A percentile compares a stretch with the other conserved stretches of the same genome.
phyloP scores from a whole-genome alignment of 345 rosid genomes.

The rapeseed (Brassica napus) region Da-Ae NC_063446.1:12477501-12478000 shows the following conservation, averaged over 20 bases:
- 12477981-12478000: background rate
- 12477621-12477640: background rate
- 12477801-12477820: background rate
- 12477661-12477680: conserved; percentile 33
- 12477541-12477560: conserved; percentile 34
- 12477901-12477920: background rate
- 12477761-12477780: background rate
- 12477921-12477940: background rate
- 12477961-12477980: background rate
- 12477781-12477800: background rate
- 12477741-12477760: background rate
- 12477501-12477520: conserved; percentile 13
- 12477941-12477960: background rate
- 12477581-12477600: conserved; percentile 24
- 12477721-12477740: conserved; percentile 11
- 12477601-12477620: conserved; percentile 23
- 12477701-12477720: background rate
- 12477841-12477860: background rate
- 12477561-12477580: background rate
- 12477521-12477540: conserved; percentile 36
- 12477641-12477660: conserved; percentile 19
- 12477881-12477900: background rate
- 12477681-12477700: background rate
- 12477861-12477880: background rate
- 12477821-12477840: background rate